Percentiles rank a stretch among this genome's conserved stretches.
These are phyloP conservation scores for Magnaporthiopsis rhizophila DNA, from an alignment of 2,329 filamentous ascomycete species.

Conservation along the genomic window DNA sequence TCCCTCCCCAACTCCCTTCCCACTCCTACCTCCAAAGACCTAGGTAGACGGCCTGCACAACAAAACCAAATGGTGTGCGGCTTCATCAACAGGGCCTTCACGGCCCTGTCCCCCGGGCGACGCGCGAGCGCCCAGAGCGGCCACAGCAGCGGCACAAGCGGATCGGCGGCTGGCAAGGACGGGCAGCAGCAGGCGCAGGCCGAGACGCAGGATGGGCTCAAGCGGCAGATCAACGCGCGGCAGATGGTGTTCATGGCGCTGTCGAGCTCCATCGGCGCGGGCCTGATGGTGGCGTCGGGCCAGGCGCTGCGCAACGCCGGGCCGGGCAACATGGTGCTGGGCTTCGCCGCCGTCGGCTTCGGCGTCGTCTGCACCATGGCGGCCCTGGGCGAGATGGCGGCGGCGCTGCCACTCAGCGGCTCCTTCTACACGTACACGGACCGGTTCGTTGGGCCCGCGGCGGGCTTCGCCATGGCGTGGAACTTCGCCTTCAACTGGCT, in stretches of 20 bases:
- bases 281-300: conserved; percentile 63
- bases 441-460: conserved; percentile 62
- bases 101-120: neutral
- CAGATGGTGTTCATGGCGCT: conserved; percentile 60
- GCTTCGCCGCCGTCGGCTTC: conserved; percentile 63
- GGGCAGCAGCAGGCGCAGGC: conserved; percentile 13
- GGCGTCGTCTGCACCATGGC: conserved; percentile 64
- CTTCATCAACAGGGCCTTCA: neutral
- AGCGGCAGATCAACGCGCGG: conserved; percentile 59
- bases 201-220: conserved; percentile 57
- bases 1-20: no score
- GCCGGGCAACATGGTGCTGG: conserved; percentile 63
- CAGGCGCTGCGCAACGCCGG: conserved; percentile 61
- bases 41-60: no score
- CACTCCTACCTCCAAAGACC: no score
- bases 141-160: neutral
- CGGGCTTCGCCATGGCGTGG: conserved; percentile 62
- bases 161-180: no score
- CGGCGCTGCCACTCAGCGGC: conserved; percentile 61
- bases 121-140: neutral
- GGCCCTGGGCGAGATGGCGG: conserved; percentile 66
- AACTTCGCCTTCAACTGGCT: conserved; percentile 64
- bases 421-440: conserved; percentile 63
- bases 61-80: neutral
- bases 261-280: conserved; percentile 58